These are phyloP conservation scores for Lactarius sp. DNA, from an alignment of 768 basidiomycete species.

Conservation along the genomic window DNA sequence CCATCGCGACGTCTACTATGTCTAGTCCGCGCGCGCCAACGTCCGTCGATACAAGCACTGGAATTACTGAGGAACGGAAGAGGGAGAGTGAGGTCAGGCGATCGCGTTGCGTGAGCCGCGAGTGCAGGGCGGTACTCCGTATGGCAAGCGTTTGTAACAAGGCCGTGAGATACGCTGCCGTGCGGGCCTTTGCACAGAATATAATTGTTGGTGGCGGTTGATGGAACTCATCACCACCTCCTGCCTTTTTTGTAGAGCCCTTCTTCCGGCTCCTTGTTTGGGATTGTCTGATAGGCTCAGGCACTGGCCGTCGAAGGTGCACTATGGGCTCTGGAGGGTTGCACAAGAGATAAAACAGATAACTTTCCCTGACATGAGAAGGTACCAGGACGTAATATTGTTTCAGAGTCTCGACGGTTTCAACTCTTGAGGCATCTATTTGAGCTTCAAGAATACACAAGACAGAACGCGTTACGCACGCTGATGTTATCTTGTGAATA, in stretches of 20 bases:
- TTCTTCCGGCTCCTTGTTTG: slow-evolving; percentile 28
- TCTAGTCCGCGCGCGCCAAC: slow-evolving; percentile 94
- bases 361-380: slow-evolving; percentile 89
- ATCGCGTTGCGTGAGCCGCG: slow-evolving; percentile 88
- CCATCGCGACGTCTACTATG: slow-evolving; percentile 93
- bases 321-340: slow-evolving; percentile 79
- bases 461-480: slow-evolving; percentile 42
- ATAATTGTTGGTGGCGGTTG: slow-evolving; percentile 96
- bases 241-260: slow-evolving; percentile 27
- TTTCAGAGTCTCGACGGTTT: slow-evolving; percentile 84
- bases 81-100: slow-evolving; percentile 77
- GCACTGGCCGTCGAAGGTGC: slow-evolving; percentile 51
- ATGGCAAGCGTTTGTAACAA: slow-evolving; percentile 76
- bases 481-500: slow-evolving; percentile 69
- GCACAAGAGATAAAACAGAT: slow-evolving; percentile 85
- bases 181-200: slow-evolving; percentile 80
- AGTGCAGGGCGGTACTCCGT: slow-evolving; percentile 86
- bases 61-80: slow-evolving; percentile 82
- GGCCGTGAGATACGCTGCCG: slow-evolving; percentile 82
- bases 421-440: slow-evolving; percentile 47
- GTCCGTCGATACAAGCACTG: slow-evolving; percentile 90
- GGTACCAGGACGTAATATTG: slow-evolving; percentile 92
- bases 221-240: slow-evolving; percentile 43
- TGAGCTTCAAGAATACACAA: slow-evolving; percentile 11
- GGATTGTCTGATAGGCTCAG: slow-evolving; percentile 33